These are phyloP conservation scores for Leccinum imitatum DNA, from an alignment of 768 basidiomycete genomes.

Conservation along the genomic window DNA sequence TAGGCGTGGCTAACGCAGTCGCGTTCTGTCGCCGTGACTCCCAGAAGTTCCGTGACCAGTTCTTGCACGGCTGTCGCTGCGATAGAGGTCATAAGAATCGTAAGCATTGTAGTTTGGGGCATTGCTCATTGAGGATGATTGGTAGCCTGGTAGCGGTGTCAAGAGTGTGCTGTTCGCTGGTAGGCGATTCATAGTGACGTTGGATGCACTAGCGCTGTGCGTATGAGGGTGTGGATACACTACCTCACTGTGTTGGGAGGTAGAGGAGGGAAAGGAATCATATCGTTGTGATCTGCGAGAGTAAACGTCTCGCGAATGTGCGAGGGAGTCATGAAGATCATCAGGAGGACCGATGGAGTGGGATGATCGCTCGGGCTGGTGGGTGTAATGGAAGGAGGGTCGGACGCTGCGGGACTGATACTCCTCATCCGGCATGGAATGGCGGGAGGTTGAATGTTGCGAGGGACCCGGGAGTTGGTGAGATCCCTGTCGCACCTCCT, in stretches of 20 bases:
- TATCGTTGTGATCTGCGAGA: constrained; percentile 31
- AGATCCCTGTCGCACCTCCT: constrained; percentile 15
- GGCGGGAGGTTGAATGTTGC: constrained; percentile 24
- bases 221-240: constrained; percentile 27
- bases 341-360: constrained; percentile 10
- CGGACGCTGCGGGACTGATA: constrained; percentile 19
- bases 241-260: constrained; percentile 15
- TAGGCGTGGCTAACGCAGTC: constrained; percentile 19
- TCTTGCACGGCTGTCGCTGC: constrained; percentile 39
- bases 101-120: constrained; percentile 17
- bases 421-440: constrained; percentile 29
- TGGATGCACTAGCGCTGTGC: constrained; percentile 21
- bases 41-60: constrained; percentile 37
- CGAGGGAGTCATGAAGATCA: constrained; percentile 21
- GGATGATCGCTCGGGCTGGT: constrained; percentile 26
- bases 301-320: constrained; percentile 20
- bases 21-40: constrained; percentile 25
- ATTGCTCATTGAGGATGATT: constrained; percentile 37
- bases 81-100: constrained; percentile 38
- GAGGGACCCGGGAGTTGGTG: constrained; percentile 19
- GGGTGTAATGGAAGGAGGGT: constrained; percentile 24
- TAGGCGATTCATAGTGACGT: constrained; percentile 40
- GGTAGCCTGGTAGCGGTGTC: constrained; percentile 67
- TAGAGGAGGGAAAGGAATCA: constrained; percentile 19
- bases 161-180: constrained; percentile 67